Percentiles rank a stretch among this genome's conserved stretches.
phyloP scores from a whole-genome alignment of 1,284 basidiomycete genomes.

The Sporisorium graminicola region DNA sequence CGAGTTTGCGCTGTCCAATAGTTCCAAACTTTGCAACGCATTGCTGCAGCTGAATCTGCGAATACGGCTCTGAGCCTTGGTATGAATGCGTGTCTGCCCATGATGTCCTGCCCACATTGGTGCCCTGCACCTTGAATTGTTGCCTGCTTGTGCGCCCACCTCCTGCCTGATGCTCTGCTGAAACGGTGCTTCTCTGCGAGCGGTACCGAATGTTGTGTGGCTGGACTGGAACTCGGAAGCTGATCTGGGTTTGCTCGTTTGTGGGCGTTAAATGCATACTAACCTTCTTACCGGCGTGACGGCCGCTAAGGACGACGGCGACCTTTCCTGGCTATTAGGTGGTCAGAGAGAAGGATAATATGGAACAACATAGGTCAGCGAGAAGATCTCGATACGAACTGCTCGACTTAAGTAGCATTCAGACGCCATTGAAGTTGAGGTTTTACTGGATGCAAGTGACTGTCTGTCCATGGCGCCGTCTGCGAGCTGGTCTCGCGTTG shows the following conservation, averaged over 20 bases:
- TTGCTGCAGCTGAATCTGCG: too few relatives aligned
- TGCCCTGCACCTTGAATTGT: too few relatives aligned
- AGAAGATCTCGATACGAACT: conserved; percentile 5
- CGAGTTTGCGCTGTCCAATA: too few relatives aligned
- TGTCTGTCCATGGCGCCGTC: conserved; percentile 18
- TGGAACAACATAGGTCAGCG: conserved; percentile 12
- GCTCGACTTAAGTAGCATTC: conserved; percentile 17
- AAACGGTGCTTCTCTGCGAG: too few relatives aligned
- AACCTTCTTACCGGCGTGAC: conserved; percentile 70
- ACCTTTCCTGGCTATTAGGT: conserved; percentile 98
- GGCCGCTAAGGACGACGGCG: conserved; percentile 69
- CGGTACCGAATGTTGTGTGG: conserved; percentile 3
- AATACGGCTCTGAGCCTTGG: too few relatives aligned
- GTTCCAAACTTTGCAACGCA: too few relatives aligned
- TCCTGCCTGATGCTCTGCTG: neutral
- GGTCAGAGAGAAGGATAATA: conserved; percentile 23
- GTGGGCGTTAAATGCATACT: conserved; percentile 22
- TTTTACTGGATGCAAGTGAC: conserved; percentile 8
- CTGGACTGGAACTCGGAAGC: conserved; percentile 14
- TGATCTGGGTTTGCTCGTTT: conserved; percentile 16
- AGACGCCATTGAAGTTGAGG: conserved; percentile 1
- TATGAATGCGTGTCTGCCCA: too few relatives aligned
- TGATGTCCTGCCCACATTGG: too few relatives aligned
- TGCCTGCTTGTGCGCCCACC: neutral
- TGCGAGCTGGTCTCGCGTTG: conserved; percentile 14